These are phyloP conservation scores for cucumber (Cucumis sativus) DNA, from an alignment of 306 rosid species.

Conservation along the genomic window DNA sequence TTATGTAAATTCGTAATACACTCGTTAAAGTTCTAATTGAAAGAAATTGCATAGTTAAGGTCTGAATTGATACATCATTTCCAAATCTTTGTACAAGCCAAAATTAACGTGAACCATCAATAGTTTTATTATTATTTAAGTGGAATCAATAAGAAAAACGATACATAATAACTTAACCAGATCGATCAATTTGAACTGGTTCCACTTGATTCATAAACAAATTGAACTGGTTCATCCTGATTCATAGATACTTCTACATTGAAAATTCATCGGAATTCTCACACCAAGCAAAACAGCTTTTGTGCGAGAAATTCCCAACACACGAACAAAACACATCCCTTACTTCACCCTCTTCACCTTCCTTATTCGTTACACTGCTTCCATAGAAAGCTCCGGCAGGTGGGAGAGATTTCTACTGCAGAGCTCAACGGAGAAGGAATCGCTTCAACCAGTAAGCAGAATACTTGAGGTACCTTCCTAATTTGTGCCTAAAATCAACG, in stretches of 20 bases:
- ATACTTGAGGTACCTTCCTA: conserved; percentile 14
- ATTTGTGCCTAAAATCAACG: conserved; percentile 7
- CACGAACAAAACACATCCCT: background rate
- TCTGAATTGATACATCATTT: too few species aligned
- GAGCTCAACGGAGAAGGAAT: conserved; percentile 2
- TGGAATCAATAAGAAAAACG: background rate
- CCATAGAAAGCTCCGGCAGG: background rate
- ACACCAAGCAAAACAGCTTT: too few species aligned
- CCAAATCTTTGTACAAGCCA: background rate
- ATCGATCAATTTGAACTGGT: background rate
- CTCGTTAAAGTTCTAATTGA: too few species aligned
- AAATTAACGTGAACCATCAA: background rate
- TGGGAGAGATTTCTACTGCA: background rate
- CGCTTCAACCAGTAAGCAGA: conserved; percentile 21
- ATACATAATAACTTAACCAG: background rate
- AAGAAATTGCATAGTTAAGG: too few species aligned
- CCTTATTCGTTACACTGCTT: background rate
- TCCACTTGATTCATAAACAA: background rate
- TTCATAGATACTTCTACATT: background rate
- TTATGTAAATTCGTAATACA: too few species aligned
- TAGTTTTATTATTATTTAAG: background rate
- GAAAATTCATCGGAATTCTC: background rate
- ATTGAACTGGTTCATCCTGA: background rate
- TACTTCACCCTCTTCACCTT: background rate
- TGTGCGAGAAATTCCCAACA: background rate